Percentiles rank a stretch among this genome's conserved stretches.
Evolutionary conservation across 495 filamentous ascomycete species (phyloP).

Genomic region (Hypomontagnella monticulosa): DNA sequence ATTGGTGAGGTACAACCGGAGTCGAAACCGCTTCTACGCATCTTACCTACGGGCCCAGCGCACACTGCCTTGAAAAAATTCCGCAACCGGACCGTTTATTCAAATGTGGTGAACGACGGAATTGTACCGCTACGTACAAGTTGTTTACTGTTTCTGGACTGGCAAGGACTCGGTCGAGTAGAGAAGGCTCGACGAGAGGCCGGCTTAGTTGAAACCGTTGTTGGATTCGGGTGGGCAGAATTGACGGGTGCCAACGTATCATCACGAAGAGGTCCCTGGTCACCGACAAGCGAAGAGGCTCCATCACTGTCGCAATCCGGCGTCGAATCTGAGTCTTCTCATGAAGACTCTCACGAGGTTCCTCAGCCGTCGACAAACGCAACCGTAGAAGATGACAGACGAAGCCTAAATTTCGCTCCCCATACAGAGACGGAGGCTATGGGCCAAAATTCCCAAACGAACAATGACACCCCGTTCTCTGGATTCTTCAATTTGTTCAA

Average conservation of each 20-base stretch:
- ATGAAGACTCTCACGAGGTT: conserved; percentile 57
- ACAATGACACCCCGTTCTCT: conserved; percentile 61
- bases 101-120: conserved; percentile 98
- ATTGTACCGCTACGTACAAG: conserved; percentile 96
- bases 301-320: conserved; percentile 30
- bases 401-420: conserved; percentile 52
- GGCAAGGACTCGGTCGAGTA: conserved; percentile 90
- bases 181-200: conserved; percentile 95
- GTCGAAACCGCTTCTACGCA: conserved; percentile 88
- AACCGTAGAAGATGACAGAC: conserved; percentile 62
- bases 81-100: conserved; percentile 90
- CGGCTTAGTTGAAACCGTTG: conserved; percentile 88
- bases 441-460: conserved; percentile 39
- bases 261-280: conserved; percentile 50
- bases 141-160: conserved; percentile 95
- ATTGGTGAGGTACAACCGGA: conserved; percentile 74
- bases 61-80: conserved; percentile 88
- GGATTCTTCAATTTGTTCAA: conserved; percentile 72
- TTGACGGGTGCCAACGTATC: conserved; percentile 77
- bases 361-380: conserved; percentile 68
- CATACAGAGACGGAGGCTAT: conserved; percentile 32
- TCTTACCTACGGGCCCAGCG: conserved; percentile 91
- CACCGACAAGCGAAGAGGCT: conserved; percentile 41
- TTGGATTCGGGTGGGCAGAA: conserved; percentile 94
- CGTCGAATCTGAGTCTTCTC: conserved; percentile 29